phyloP scores from a whole-genome alignment of 2,329 filamentous ascomycete genomes.

The Claviceps lovelessii region DNA sequence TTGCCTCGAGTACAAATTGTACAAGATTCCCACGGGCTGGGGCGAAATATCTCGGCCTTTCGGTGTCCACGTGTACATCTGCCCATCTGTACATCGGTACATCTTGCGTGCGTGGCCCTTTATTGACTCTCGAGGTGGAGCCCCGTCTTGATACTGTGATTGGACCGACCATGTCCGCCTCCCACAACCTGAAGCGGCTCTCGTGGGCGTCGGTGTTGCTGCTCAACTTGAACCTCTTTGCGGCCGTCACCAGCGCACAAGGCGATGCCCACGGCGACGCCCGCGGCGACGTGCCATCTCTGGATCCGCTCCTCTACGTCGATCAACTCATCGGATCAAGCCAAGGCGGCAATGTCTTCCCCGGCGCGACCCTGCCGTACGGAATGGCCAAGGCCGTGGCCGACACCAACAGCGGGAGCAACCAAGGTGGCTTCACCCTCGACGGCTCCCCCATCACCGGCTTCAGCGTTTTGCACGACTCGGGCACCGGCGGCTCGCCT shows the following conservation, averaged over 20 bases:
- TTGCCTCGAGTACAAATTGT: too few species aligned
- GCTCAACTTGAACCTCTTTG: neutral
- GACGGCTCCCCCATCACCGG: conserved; percentile 36
- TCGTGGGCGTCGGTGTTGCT: neutral
- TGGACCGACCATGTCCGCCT: neutral
- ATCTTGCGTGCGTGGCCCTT: neutral
- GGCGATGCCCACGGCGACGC: neutral
- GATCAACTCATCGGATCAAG: conserved; percentile 23
- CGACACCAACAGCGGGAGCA: conserved; percentile 29
- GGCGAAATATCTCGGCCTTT: too few species aligned
- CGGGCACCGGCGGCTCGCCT: conserved; percentile 41
- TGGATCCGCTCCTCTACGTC: conserved; percentile 16
- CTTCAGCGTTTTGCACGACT: conserved; percentile 45
- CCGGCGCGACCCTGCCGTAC: conserved; percentile 29
- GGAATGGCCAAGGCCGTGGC: conserved; percentile 44
- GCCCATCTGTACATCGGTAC: too few species aligned
- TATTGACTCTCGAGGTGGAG: neutral
- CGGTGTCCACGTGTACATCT: too few species aligned
- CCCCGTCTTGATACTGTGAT: neutral
- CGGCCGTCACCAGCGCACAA: neutral
- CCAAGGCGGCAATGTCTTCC: conserved; percentile 27
- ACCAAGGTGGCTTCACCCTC: conserved; percentile 43
- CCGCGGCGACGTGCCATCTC: too few species aligned
- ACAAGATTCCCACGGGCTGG: too few species aligned
- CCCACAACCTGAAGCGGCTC: neutral